phyloP scores from a whole-genome alignment of 73 alveolate genomes.

The Stentor coeruleus region DNA sequence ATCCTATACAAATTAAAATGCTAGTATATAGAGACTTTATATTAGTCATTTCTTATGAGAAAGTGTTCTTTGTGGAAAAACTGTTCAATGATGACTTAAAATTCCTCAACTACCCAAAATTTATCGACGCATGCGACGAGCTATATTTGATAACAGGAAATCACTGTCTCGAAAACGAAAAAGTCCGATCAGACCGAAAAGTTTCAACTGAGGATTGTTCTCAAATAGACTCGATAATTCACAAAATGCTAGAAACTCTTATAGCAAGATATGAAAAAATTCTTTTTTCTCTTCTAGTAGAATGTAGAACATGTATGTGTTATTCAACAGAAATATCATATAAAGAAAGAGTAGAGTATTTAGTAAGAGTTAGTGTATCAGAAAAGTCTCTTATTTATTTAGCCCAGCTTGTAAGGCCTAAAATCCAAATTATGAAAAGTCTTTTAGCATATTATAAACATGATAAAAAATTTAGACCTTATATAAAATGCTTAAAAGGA shows the following conservation, averaged over 20 bases:
- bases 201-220: background rate
- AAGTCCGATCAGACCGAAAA: background rate
- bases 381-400: background rate
- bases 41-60: background rate
- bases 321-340: background rate
- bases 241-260: background rate
- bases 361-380: background rate
- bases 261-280: background rate
- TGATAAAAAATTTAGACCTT: background rate
- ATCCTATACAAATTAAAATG: background rate
- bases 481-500: background rate
- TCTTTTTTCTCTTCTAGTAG: background rate
- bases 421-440: background rate
- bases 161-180: background rate
- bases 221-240: background rate
- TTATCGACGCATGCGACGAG: background rate
- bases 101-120: background rate
- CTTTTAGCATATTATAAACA: background rate
- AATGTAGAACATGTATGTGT: background rate
- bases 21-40: background rate
- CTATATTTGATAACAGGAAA: background rate
- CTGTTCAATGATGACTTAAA: background rate
- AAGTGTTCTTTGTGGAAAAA: background rate
- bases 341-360: background rate
- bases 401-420: background rate